Conservation (phyloP, 176 grass and related monocot species). For the Triticum urartu region DNA sequence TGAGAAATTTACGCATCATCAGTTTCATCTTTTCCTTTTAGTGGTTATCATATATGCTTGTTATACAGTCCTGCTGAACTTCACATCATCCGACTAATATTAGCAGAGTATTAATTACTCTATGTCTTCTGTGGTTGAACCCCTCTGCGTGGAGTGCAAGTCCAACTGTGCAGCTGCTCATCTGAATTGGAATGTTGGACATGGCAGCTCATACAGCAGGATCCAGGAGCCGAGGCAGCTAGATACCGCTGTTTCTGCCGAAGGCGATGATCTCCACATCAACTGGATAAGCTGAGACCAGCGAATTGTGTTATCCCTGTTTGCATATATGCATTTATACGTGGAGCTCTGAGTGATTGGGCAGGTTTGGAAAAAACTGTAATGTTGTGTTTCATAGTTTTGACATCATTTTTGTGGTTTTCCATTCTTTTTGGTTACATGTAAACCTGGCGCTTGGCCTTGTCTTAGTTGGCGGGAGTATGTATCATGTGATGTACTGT, state of each 20-base stretch:
- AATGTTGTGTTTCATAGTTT: constrained; percentile 35
- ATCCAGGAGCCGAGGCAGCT: constrained; percentile 3
- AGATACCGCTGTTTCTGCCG: background rate
- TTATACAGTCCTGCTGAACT: no score
- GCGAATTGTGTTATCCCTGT: background rate
- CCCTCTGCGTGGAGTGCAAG: background rate
- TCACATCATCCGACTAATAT: background rate
- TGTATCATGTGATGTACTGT: constrained; percentile 25
- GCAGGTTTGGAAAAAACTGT: constrained; percentile 17
- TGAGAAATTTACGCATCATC: background rate
- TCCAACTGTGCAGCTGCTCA: constrained; percentile 4
- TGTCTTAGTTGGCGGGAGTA: background rate
- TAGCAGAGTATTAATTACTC: background rate
- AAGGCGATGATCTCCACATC: constrained; percentile 11
- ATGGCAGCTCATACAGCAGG: background rate
- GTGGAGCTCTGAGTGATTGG: background rate
- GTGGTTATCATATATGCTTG: background rate
- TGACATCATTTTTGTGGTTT: background rate
- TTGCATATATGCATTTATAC: constrained; percentile 18
- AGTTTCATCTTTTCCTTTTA: background rate
- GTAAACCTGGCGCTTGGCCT: background rate
- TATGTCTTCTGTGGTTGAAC: background rate
- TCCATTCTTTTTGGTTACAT: constrained; percentile 13
- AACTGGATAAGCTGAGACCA: background rate
- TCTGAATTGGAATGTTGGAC: constrained; percentile 33